Conservation (phyloP, 192 early-diverging fungal species). For the Backusella luteola region DNA sequence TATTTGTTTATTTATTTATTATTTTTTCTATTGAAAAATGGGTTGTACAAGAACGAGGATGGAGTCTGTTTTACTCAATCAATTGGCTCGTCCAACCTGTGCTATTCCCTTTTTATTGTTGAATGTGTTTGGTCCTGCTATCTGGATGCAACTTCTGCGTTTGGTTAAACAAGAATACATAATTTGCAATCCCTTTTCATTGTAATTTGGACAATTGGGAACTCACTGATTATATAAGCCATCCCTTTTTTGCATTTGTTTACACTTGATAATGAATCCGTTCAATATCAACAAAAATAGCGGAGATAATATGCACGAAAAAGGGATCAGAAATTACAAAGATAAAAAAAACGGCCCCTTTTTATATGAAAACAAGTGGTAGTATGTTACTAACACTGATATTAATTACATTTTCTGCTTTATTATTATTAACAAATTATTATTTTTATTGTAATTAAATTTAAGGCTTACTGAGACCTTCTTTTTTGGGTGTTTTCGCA, state of each 20-base stretch:
- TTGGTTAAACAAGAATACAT: neutral
- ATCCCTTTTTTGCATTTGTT: neutral
- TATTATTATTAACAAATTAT: neutral
- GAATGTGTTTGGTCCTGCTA: neutral
- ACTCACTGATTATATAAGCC: neutral
- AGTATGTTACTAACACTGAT: neutral
- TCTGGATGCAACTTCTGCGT: neutral
- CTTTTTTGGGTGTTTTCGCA: neutral
- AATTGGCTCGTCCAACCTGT: neutral
- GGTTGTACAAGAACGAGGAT: conserved; percentile 16
- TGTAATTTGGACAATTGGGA: neutral
- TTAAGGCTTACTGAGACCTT: neutral
- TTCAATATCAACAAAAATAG: neutral
- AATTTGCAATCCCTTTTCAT: neutral
- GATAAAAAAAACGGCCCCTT: neutral
- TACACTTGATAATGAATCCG: neutral
- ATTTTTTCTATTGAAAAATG: neutral
- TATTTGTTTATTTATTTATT: conserved; percentile 1
- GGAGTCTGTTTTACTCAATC: neutral
- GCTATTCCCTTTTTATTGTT: neutral
- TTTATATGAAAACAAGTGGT: neutral
- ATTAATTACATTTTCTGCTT: neutral
- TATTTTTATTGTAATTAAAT: neutral
- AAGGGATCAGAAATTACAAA: neutral
- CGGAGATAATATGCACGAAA: neutral